Evolutionary conservation across 164 flowering plant species (phyloP).

Genomic region (Vitis rotundifolia): DNA sequence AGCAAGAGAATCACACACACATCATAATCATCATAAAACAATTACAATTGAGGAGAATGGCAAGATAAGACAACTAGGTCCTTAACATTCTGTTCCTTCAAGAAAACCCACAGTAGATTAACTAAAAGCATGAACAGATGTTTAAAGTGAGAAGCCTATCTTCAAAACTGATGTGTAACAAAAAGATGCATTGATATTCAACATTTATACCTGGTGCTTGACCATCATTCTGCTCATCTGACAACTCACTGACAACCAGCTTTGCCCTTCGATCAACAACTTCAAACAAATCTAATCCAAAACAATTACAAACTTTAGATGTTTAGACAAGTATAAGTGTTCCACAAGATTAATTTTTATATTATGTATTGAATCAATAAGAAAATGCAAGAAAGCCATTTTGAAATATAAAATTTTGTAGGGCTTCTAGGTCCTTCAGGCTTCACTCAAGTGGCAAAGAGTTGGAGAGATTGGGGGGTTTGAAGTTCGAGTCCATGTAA

Average conservation of each 20-base stretch:
- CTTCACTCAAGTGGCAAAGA: not conserved
- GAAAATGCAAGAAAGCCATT: too few relatives aligned
- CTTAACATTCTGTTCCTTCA: not conserved
- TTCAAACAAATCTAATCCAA: slow-evolving; percentile 76
- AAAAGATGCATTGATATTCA: not conserved
- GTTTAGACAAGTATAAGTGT: not conserved
- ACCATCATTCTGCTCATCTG: slow-evolving; percentile 68
- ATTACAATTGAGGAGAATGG: not conserved
- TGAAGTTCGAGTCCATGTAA: too few relatives aligned
- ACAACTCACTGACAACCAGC: slow-evolving; percentile 75
- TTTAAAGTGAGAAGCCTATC: not conserved
- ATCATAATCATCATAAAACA: too few relatives aligned
- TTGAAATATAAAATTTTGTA: not conserved
- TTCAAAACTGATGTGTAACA: not conserved
- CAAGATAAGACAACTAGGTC: not conserved
- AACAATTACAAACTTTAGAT: not conserved
- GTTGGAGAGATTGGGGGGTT: not conserved
- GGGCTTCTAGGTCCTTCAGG: too few relatives aligned
- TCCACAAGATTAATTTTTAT: not conserved
- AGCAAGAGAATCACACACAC: too few relatives aligned
- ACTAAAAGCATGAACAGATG: not conserved
- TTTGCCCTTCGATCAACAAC: slow-evolving; percentile 96
- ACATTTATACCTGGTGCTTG: slow-evolving; percentile 61
- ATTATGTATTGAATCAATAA: too few relatives aligned
- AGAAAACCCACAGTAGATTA: not conserved